Conservation (phyloP, 257 asterid genomes). For the Fraxinus anomala region DNA sequence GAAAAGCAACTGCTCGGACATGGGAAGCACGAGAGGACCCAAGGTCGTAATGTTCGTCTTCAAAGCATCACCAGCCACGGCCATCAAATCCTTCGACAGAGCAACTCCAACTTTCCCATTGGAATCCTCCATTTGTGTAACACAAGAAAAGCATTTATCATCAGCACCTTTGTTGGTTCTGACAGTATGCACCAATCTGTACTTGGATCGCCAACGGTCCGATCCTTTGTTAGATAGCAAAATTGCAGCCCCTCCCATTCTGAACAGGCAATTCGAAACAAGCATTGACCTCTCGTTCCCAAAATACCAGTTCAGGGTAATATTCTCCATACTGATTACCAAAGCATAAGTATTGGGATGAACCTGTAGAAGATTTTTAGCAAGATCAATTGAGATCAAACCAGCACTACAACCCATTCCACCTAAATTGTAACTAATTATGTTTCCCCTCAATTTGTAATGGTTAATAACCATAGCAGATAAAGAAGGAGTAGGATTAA, state of each 20-base stretch:
- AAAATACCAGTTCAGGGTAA: conserved; percentile 51
- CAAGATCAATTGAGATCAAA: conserved; percentile 50
- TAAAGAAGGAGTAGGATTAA: conserved; percentile 52
- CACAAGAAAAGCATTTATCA: conserved; percentile 50
- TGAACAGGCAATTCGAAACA: conserved; percentile 47
- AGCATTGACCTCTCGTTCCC: conserved; percentile 57
- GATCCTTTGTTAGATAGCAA: conserved; percentile 10
- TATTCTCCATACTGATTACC: conserved; percentile 49
- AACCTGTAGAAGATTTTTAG: conserved; percentile 51
- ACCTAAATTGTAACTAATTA: conserved; percentile 47
- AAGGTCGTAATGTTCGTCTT: conserved; percentile 52
- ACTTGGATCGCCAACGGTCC: conserved; percentile 37
- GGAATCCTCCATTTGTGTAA: conserved; percentile 46
- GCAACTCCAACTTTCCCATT: conserved; percentile 43
- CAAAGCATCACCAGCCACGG: conserved; percentile 53
- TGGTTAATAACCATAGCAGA: conserved; percentile 52
- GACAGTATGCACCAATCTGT: conserved; percentile 44
- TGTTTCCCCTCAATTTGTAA: conserved; percentile 49
- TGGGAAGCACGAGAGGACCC: conserved; percentile 56
- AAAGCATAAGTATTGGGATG: conserved; percentile 48
- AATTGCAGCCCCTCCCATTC: conserved; percentile 59
- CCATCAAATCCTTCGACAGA: conserved; percentile 46
- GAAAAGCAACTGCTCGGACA: conserved; percentile 51
- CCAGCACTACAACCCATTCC: conserved; percentile 64
- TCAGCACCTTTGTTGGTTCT: conserved; percentile 53